These are phyloP conservation scores for Dentiscutata heterogama DNA, from an alignment of 371 early-diverging fungal species.

Conservation along the genomic window DNA sequence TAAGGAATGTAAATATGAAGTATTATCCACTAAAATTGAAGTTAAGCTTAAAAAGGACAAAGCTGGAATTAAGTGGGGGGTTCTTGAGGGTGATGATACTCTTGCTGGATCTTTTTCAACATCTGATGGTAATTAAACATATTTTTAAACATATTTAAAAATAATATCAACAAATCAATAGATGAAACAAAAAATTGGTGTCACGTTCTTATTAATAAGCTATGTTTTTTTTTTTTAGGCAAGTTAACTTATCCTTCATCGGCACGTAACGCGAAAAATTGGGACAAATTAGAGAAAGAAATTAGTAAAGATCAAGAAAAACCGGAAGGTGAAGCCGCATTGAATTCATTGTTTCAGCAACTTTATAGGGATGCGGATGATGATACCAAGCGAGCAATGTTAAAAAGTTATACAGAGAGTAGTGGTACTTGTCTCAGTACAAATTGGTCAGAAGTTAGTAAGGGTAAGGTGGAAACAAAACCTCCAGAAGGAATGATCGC, in stretches of 20 bases:
- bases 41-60: conserved; percentile 86
- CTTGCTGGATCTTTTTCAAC: conserved; percentile 39
- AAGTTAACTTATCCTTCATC: conserved; percentile 58
- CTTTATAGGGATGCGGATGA: conserved; percentile 93
- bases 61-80: conserved; percentile 81
- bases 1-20: conserved; percentile 70
- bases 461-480: conserved; percentile 81
- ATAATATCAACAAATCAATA: too few species aligned
- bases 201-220: background rate
- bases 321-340: conserved; percentile 86
- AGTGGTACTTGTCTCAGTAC: conserved; percentile 96
- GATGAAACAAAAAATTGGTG: background rate
- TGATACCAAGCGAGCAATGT: conserved; percentile 97
- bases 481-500: conserved; percentile 96
- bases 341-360: conserved; percentile 91
- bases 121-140: background rate
- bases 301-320: conserved; percentile 74
- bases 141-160: background rate
- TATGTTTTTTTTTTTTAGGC: conserved; percentile 42
- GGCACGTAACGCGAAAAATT: conserved; percentile 72
- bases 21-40: conserved; percentile 94
- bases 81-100: conserved; percentile 79
- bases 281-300: conserved; percentile 82
- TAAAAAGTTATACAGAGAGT: conserved; percentile 97
- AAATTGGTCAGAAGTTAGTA: conserved; percentile 95